A percentile compares a stretch with the other conserved stretches of the same genome.
phyloP scores from a whole-genome alignment of 441 rosid species.

The Sinapis alba region DNA sequence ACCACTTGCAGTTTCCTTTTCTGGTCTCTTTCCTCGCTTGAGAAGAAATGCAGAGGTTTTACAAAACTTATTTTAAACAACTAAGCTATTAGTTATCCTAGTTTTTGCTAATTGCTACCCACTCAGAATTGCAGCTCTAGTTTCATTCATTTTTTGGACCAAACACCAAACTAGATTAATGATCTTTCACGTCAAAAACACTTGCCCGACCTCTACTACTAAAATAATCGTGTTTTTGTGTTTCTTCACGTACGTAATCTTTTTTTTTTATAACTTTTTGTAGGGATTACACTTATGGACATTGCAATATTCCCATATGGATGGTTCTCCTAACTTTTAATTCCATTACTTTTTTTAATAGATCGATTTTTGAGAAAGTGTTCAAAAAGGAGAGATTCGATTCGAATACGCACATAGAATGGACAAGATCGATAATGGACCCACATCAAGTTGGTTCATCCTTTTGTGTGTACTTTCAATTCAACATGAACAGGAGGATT shows the following conservation, averaged over 20 bases:
- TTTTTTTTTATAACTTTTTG: slow-evolving; percentile 5
- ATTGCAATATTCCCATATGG: slow-evolving; percentile 30
- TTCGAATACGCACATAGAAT: slow-evolving; percentile 33
- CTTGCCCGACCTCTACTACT: background rate
- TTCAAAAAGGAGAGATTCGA: slow-evolving; percentile 25
- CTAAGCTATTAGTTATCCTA: background rate
- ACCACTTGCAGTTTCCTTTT: background rate
- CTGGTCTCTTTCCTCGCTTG: background rate
- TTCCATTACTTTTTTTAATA: background rate
- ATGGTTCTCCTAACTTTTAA: slow-evolving; percentile 33
- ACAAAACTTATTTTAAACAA: too few relatives aligned
- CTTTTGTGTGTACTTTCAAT: background rate
- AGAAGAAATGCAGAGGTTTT: too few relatives aligned
- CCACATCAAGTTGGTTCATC: slow-evolving; percentile 33
- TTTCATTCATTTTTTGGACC: background rate
- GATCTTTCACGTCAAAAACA: background rate
- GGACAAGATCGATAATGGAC: slow-evolving; percentile 38
- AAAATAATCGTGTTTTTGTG: background rate
- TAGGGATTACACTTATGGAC: slow-evolving; percentile 25
- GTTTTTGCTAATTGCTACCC: background rate
- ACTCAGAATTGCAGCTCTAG: background rate
- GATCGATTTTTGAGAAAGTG: background rate
- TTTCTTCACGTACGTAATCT: slow-evolving; percentile 1
- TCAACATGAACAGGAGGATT: slow-evolving; percentile 26
- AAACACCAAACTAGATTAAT: background rate